Evolutionary conservation across 371 early-diverging fungal genomes (phyloP), one percentile per base, ranked within the genome.

Genomic region (Ordospora pajunii): DNA sequence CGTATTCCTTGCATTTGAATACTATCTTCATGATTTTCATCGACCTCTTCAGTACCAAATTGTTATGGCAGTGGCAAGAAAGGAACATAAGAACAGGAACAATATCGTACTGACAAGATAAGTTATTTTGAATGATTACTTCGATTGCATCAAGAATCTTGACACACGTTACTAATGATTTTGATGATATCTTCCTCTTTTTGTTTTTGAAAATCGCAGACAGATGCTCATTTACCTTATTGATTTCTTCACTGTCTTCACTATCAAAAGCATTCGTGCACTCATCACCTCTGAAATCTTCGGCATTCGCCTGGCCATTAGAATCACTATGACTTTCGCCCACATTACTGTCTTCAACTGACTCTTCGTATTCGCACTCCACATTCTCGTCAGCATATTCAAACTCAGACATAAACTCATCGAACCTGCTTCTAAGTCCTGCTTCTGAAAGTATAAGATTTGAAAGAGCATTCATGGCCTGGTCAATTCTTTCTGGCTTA

Each of bases 241-340:
- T 58, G 58, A 58, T 58, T 37, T 58, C 58, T 14, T 58, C 58
- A 14, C 37, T 37, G 6, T 58, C 58, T n/a, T 58, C 58, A 32
- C 32, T 32, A 32, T 32, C 5, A 32, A 32, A 32, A 32, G 32
- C 32, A 32, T 32, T 5, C 5, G 32, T 32, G 32, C 5, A 5
- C 32, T 32, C 32, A 32, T 32, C 32, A 32, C 5, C 5, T 5
- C 1, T 32, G 32, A 2, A 5, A 32, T 32, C 5, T 32, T 32
- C 32, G 5, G 2, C 1, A 32, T 32, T 5, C 32, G 5, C 32
- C 32, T 32, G 32, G 5, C 1, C 5, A 32, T 32, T 32, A 2
- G 32, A 32, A 32, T 32, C 32, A 32, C 32, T 32, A 5, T 32
- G 32, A 5, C 32, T 32, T 1, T 32, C 32, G 5, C 32, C 5